Base-by-base conservation (phyloP, 495 filamentous ascomycete genomes). In the Hyphodiscus hymeniophilus region DNA sequence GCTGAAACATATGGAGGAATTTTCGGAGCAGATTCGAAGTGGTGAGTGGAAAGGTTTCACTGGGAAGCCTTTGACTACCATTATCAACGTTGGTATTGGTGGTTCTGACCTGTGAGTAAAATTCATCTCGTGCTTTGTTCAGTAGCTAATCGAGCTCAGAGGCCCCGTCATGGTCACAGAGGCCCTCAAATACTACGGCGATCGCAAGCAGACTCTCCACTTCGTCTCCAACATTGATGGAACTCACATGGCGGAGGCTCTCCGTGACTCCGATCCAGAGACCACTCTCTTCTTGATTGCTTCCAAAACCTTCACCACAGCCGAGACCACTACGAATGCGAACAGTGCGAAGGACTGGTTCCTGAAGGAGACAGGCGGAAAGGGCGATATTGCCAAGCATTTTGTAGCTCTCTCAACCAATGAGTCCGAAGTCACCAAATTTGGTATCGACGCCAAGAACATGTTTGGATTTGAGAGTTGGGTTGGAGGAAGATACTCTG, bases 211-310 rank as follows among this genome's bases (percentile, higher is more conserved):
- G 64, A 95, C 79, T 30, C 74, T 97, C 40, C 92, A 96, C 77
- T 98, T 98, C 60, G 92, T 98, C 50, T 97, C 92, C 68, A 98
- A 98, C 75, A 95, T 98, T 59, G 92, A 98, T 63, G 92, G 92
- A 54, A 97, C 92, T 42, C 92, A 98, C 70, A 86, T 97, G 61
- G 86, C 89, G 38, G 92, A 98, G 71, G 94, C 92, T 39, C 78
- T 97, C 15, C 82, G 81, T 61, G 62, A 81, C 64, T 91, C 89
- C 1, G 77, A 98, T 65, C 89, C 92, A 15, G 92, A 98, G 71
- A 96, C 94, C 36, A 96, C 91, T 23, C 81, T 98, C 45, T 98
- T 97, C 83, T 74, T 97, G 56, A 78, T 98, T 60, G 92, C 92
- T 41, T 96, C 91, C 66, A 98, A 98, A 80, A 98, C 92, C 46